These are phyloP conservation scores for Botrytis aclada DNA, from an alignment of 2,329 filamentous ascomycete genomes.

Conservation along the genomic window DNA sequence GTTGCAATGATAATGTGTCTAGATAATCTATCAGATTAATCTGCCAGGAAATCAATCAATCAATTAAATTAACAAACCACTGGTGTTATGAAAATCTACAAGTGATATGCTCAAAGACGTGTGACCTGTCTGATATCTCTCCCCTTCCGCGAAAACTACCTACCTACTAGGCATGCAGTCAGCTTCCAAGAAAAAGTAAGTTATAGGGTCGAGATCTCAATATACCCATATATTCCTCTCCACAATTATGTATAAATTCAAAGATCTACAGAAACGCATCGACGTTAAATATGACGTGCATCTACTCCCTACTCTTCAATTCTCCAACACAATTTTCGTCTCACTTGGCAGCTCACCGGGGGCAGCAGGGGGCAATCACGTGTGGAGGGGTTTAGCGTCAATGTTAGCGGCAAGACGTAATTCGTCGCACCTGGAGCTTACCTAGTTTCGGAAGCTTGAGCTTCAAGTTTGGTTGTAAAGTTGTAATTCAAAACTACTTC, in stretches of 20 bases:
- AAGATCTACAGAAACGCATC: constrained; percentile 1
- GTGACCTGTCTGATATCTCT: background rate
- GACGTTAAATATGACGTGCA: constrained; percentile 7
- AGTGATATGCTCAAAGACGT: background rate
- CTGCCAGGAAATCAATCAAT: constrained; percentile 10
- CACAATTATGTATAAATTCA: background rate
- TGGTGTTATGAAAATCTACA: background rate
- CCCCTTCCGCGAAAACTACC: background rate
- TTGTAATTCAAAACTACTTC: constrained; percentile 2
- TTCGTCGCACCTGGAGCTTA: constrained; percentile 12
- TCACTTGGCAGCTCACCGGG: background rate
- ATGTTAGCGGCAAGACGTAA: constrained; percentile 14
- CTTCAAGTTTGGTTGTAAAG: constrained; percentile 12
- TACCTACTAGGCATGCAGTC: background rate
- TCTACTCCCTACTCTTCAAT: background rate
- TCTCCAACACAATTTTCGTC: background rate
- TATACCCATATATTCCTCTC: background rate
- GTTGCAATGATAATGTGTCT: constrained; percentile 14
- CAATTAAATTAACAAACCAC: background rate
- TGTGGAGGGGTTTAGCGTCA: constrained; percentile 10
- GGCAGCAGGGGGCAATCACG: constrained; percentile 12
- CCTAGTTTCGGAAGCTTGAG: constrained; percentile 4
- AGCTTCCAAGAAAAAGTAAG: background rate
- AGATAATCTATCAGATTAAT: constrained; percentile 8
- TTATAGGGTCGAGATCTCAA: background rate